phyloP scores from a whole-genome alignment of 1,284 basidiomycete genomes.

The Naganishia cerealis region DNA sequence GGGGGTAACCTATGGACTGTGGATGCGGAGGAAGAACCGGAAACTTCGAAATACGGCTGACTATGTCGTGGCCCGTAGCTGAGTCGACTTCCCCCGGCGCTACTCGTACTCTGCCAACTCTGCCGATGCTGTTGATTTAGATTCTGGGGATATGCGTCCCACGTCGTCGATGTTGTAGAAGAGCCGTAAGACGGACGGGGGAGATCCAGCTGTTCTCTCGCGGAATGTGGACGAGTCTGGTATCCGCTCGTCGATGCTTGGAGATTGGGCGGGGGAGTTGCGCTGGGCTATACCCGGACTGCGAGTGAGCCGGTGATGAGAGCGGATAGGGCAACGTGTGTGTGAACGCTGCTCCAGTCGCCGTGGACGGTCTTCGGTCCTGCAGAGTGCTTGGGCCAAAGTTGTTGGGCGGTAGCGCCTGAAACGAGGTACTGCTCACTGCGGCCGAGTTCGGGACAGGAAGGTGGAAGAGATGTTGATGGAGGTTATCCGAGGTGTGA shows the following conservation, averaged over 20 bases:
- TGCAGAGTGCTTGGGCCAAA: neutral
- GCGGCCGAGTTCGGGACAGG: slow-evolving; percentile 6
- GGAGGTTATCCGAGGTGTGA: neutral
- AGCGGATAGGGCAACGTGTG: slow-evolving; percentile 6
- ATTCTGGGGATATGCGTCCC: slow-evolving; percentile 11
- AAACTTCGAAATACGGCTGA: slow-evolving; percentile 22
- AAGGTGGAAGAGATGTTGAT: slow-evolving; percentile 9
- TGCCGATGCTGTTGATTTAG: slow-evolving; percentile 11
- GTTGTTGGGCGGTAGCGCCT: neutral
- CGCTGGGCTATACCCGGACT: slow-evolving; percentile 13
- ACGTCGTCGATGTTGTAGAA: slow-evolving; percentile 2
- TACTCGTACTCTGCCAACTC: slow-evolving; percentile 13
- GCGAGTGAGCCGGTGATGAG: slow-evolving; percentile 13
- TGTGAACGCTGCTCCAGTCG: slow-evolving; percentile 1
- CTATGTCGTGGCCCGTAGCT: slow-evolving; percentile 18
- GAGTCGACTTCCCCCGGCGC: slow-evolving; percentile 3
- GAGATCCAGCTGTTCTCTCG: slow-evolving; percentile 10
- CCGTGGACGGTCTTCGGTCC: slow-evolving; percentile 7
- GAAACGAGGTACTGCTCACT: neutral
- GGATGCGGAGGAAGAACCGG: slow-evolving; percentile 5
- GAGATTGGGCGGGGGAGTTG: slow-evolving; percentile 3
- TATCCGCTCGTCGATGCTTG: slow-evolving; percentile 3
- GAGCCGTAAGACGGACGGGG: slow-evolving; percentile 13
- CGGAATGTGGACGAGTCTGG: slow-evolving; percentile 7
- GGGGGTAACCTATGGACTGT: neutral